phyloP scores from a whole-genome alignment of 371 early-diverging fungal genomes.

The Apophysomyces elegans region DNA sequence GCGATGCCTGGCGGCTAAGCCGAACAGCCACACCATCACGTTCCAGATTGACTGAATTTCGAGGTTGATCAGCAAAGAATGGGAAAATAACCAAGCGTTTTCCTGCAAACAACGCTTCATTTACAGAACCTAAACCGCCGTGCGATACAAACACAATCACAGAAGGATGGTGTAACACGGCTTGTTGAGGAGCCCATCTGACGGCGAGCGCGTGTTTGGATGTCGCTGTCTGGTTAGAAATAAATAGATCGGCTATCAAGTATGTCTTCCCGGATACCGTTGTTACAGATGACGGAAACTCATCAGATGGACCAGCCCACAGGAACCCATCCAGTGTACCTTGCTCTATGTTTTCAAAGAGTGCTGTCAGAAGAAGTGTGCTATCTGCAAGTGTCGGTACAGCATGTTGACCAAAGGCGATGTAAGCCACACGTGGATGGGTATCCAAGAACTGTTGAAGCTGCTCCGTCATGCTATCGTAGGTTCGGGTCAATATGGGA shows the following conservation, averaged over 20 bases:
- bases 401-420: conserved; percentile 43
- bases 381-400: conserved; percentile 14
- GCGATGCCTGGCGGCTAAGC: background rate
- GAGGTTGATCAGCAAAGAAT: conserved; percentile 43
- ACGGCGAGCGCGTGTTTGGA: conserved; percentile 19
- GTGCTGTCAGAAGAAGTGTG: conserved; percentile 16
- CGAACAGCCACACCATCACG: conserved; percentile 6
- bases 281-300: conserved; percentile 16
- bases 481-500: conserved; percentile 26
- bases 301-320: conserved; percentile 25
- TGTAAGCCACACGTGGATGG: conserved; percentile 28
- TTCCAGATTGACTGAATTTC: conserved; percentile 17
- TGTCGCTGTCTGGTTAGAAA: background rate
- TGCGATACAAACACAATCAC: conserved; percentile 42
- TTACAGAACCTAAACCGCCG: conserved; percentile 41
- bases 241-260: background rate
- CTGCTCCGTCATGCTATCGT: conserved; percentile 20
- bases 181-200: conserved; percentile 46
- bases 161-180: conserved; percentile 41
- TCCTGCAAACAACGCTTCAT: conserved; percentile 38
- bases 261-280: conserved; percentile 13
- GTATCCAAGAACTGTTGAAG: conserved; percentile 23
- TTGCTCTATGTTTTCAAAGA: conserved; percentile 24
- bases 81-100: conserved; percentile 34
- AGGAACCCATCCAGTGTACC: conserved; percentile 38